phyloP scores from a whole-genome alignment of 331 rosid species.

The Prunus yedoensis region DNA sequence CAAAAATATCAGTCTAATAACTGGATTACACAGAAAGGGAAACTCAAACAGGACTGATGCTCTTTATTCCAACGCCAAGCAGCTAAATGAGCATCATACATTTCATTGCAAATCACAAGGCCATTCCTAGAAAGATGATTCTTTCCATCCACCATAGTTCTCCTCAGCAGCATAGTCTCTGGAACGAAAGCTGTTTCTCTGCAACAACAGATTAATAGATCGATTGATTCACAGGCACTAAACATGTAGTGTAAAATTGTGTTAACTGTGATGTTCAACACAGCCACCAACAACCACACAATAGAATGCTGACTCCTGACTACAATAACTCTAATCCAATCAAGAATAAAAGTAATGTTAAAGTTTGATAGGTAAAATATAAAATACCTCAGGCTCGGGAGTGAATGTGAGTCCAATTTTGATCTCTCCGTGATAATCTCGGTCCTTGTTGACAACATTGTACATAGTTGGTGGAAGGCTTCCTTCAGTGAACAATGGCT shows the following conservation, averaged over 20 bases:
- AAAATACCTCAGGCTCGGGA: not conserved
- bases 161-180: conserved; percentile 29
- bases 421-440: conserved; percentile 50
- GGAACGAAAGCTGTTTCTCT: not conserved
- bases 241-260: not conserved
- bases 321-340: not conserved
- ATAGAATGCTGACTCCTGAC: no score
- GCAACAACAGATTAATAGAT: not conserved
- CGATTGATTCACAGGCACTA: no score
- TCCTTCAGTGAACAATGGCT: conserved; percentile 43
- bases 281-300: no score
- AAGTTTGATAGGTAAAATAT: no score
- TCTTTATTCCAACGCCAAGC: not conserved
- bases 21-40: not conserved
- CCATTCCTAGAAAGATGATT: conserved; percentile 20
- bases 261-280: no score
- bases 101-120: not conserved
- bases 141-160: conserved; percentile 48
- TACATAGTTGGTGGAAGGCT: conserved; percentile 49
- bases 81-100: not conserved
- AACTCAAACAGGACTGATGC: not conserved
- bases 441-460: conserved; percentile 60
- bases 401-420: conserved; percentile 48
- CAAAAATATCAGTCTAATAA: not conserved
- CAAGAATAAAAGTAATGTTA: not conserved